Evolutionary conservation across 1,284 basidiomycete species (phyloP).

Genomic region (Trametes pubescens): DNA sequence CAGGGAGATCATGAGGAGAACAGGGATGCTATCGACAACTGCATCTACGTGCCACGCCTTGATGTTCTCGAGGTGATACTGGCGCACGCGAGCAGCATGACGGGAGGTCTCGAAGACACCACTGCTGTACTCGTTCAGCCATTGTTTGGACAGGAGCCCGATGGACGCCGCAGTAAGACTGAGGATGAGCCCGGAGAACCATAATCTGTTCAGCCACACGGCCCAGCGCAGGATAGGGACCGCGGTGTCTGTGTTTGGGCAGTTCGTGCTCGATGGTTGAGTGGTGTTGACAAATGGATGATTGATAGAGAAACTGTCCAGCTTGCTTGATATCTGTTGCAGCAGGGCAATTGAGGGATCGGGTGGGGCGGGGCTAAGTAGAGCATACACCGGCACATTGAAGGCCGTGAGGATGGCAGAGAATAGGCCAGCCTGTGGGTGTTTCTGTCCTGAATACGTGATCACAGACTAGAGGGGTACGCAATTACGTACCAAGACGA

Average conservation of each 20-base stretch:
- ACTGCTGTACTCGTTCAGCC: conserved; percentile 18
- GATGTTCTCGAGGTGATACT: conserved; percentile 13
- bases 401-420: conserved; percentile 18
- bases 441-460: neutral
- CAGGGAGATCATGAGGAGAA: conserved; percentile 24
- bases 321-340: neutral
- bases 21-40: conserved; percentile 19
- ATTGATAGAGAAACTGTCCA: neutral
- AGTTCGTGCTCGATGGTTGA: neutral
- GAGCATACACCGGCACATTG: neutral
- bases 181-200: conserved; percentile 73
- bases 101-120: neutral
- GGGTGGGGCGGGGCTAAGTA: neutral
- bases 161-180: conserved; percentile 52
- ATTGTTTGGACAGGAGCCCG: conserved; percentile 29
- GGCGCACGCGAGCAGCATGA: conserved; percentile 15
- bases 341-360: neutral
- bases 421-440: conserved; percentile 17
- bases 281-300: neutral
- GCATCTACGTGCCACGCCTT: conserved; percentile 14
- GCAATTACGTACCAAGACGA: neutral
- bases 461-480: neutral
- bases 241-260: neutral
- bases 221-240: conserved; percentile 34
- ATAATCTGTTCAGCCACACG: conserved; percentile 65